phyloP scores from a whole-genome alignment of 2,329 filamentous ascomycete species.

The Pseudocercospora musae region DNA sequence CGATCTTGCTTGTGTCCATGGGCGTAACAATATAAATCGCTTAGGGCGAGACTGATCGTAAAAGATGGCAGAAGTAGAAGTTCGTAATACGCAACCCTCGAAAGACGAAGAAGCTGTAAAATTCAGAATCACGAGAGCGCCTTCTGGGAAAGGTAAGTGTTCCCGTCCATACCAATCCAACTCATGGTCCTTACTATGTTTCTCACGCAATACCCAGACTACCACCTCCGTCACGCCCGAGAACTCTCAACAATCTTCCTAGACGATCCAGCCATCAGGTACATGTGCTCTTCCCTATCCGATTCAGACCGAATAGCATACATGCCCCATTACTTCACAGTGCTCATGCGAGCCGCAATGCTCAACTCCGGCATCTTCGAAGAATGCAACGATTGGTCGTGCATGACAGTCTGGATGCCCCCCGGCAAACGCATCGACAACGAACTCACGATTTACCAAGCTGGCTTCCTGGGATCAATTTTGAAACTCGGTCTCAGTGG shows the following conservation, averaged over 20 bases:
- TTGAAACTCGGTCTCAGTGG: constrained; percentile 25
- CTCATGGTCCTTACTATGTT: too few species aligned
- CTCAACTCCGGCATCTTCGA: constrained; percentile 26
- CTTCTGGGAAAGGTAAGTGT: constrained; percentile 1
- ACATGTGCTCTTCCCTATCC: constrained; percentile 20
- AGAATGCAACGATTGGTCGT: constrained; percentile 23
- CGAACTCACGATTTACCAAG: constrained; percentile 19
- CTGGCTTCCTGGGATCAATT: constrained; percentile 19
- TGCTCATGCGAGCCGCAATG: constrained; percentile 22
- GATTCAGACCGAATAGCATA: constrained; percentile 13
- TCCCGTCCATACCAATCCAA: too few species aligned
- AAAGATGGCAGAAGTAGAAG: background rate
- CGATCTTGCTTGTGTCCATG: background rate
- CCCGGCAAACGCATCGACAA: constrained; percentile 29
- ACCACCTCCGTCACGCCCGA: background rate
- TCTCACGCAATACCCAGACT: background rate
- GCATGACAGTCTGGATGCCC: constrained; percentile 23
- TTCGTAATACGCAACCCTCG: background rate
- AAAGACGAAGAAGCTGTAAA: background rate
- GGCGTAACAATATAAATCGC: background rate
- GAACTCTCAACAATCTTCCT: constrained; percentile 17
- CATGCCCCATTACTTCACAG: constrained; percentile 22
- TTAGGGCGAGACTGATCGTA: background rate
- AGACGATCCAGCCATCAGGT: constrained; percentile 26
- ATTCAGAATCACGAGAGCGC: background rate